Evolutionary conservation across 2,329 filamentous ascomycete genomes (phyloP), one percentile per base, ranked within the genome.

Genomic region (Spiromastix sp.): DNA sequence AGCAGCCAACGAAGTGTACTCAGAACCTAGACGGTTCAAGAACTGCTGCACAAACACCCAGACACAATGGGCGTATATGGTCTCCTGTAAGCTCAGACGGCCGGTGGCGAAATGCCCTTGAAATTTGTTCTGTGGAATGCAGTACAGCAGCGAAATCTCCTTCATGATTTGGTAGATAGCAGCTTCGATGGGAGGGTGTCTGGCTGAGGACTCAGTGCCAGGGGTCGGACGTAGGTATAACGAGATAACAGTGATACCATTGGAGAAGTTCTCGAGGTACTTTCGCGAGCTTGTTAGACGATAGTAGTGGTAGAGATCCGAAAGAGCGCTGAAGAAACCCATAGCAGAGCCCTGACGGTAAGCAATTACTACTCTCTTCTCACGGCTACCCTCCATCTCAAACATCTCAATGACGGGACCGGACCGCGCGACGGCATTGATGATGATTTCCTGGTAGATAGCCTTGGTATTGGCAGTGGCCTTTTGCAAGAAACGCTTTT

Each of bases 131-230:
- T 93, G 89, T 10, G 91, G 91, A 47, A 98, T 82, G 60, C 91
- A 98, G 75, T 96, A 98, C 12, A 98, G 71, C 39, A 98, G 74
- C 2, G 91, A 96, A 33, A 94, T 81, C 61, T 98, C 91, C 72
- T 96, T 96, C 68, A 91, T 93, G 67, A 98, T 95, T 64, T 98
- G 91, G 63, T 95, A 85, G 47, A 98, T 94, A 2, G 89, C 91
- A 48, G 89, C 81, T 52, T 95, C 85, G 47, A 96, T 85, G 0
- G 86, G 81, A 25, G 89, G 87, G 55, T 73, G 68, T 45, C 70
- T 71, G 42, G 63, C 57, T 7, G 66, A 64, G 38, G 72, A 69
- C 27, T 71, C 62, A 24, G 74, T 64, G 16, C 71, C 59, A 45
- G 72, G 72, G 12, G 81, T 72, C 15, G 85, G 86, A 46, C 81